A percentile compares a stretch with the other conserved stretches of the same genome.
Conservation (phyloP, 495 filamentous ascomycete species). For the Podospora pseudopauciseta region DNA sequence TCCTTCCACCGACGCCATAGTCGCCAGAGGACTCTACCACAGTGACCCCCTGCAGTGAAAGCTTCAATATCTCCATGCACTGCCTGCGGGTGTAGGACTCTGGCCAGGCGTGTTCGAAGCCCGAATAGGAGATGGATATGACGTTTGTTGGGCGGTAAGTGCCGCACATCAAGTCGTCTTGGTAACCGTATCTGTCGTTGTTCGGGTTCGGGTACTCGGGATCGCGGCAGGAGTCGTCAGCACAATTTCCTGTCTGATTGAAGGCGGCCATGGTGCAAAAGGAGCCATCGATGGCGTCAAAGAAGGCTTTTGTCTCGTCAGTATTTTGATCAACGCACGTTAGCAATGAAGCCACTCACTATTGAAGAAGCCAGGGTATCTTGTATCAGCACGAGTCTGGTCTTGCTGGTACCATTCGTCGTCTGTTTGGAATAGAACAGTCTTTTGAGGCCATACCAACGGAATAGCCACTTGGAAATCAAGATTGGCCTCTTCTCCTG, state of each 20-base stretch:
- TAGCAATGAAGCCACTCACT: slow-evolving; percentile 18
- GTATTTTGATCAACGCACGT: slow-evolving; percentile 8
- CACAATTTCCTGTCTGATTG: slow-evolving; percentile 33
- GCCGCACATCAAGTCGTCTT: slow-evolving; percentile 59
- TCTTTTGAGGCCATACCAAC: slow-evolving; percentile 56
- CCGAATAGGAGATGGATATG: slow-evolving; percentile 41
- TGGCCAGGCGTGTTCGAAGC: slow-evolving; percentile 36
- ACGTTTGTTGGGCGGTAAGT: slow-evolving; percentile 39
- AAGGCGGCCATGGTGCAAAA: slow-evolving; percentile 52
- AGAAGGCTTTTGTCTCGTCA: slow-evolving; percentile 24
- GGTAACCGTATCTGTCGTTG: slow-evolving; percentile 46
- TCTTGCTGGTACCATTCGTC: slow-evolving; percentile 45
- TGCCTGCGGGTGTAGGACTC: slow-evolving; percentile 38
- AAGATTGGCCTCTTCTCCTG: slow-evolving; percentile 33
- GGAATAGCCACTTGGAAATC: slow-evolving; percentile 38
- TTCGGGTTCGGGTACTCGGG: slow-evolving; percentile 54
- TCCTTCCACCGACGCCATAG: slow-evolving; percentile 52
- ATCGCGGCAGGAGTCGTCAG: slow-evolving; percentile 38
- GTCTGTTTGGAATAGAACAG: slow-evolving; percentile 57
- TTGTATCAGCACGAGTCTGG: slow-evolving; percentile 18
- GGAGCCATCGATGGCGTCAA: slow-evolving; percentile 56
- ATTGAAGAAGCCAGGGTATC: slow-evolving; percentile 50
- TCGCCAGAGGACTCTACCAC: slow-evolving; percentile 61
- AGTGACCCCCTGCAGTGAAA: slow-evolving; percentile 59
- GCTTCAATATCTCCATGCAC: slow-evolving; percentile 56